Evolutionary conservation across 768 basidiomycete species (phyloP).

Genomic region (Baorangia bicolor): DNA sequence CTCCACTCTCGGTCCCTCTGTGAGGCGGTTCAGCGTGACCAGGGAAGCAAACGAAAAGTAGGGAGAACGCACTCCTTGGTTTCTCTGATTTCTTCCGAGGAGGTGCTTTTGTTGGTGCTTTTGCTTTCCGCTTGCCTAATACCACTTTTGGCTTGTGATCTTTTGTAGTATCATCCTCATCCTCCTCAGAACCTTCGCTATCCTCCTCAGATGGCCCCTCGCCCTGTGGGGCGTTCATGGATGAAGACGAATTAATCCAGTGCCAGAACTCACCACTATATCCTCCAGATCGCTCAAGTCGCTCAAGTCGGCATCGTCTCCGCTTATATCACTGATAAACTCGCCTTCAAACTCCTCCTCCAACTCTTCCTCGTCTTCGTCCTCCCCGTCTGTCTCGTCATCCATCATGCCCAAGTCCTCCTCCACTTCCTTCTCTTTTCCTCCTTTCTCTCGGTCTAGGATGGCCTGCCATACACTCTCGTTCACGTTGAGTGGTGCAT

Average conservation of each 20-base stretch:
- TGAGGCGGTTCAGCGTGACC: constrained; percentile 14
- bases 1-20: constrained; percentile 81
- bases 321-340: constrained; percentile 57
- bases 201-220: constrained; percentile 41
- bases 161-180: constrained; percentile 38
- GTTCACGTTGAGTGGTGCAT: constrained; percentile 96
- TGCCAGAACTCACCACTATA: constrained; percentile 46
- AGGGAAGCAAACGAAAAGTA: background rate
- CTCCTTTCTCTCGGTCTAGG: constrained; percentile 73
- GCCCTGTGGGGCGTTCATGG: constrained; percentile 31
- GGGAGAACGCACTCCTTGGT: constrained; percentile 53
- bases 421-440: constrained; percentile 43
- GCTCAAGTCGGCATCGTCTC: constrained; percentile 42
- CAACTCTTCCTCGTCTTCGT: constrained; percentile 45
- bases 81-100: constrained; percentile 57
- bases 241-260: background rate
- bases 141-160: constrained; percentile 44
- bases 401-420: constrained; percentile 44
- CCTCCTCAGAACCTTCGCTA: constrained; percentile 42
- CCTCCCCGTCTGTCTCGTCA: constrained; percentile 56
- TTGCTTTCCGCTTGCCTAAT: constrained; percentile 70
- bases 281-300: constrained; percentile 67
- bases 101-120: constrained; percentile 39
- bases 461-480: constrained; percentile 95
- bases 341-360: constrained; percentile 53